Evolutionary conservation across 228 moss, liverwort and hornwort genomes (phyloP).

Genomic region (Sphagnum magellanicum): DNA sequence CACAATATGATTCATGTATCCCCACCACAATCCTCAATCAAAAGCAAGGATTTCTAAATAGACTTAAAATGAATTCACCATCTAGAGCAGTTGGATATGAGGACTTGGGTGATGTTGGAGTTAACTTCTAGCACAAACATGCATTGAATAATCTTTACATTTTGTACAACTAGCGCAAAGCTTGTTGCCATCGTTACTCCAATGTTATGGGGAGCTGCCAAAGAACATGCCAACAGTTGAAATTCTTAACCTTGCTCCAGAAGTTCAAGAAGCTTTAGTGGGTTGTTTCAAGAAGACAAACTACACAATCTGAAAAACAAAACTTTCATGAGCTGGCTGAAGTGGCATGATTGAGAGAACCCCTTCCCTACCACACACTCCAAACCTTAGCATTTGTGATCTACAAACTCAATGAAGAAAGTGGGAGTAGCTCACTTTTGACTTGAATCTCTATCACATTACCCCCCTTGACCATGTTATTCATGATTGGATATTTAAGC

Average conservation of each 20-base stretch:
- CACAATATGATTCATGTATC: too few relatives aligned
- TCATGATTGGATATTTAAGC: slow-evolving; percentile 76
- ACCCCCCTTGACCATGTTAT: slow-evolving; percentile 67
- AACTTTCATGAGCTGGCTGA: too few relatives aligned
- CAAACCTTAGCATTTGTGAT: not conserved
- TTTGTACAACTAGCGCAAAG: slow-evolving; percentile 87
- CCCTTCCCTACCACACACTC: too few relatives aligned
- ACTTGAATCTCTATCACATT: slow-evolving; percentile 65
- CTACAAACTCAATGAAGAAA: not conserved
- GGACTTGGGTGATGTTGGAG: not conserved
- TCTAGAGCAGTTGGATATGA: not conserved
- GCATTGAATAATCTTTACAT: slow-evolving; percentile 78
- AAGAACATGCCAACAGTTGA: too few relatives aligned
- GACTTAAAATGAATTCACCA: not conserved
- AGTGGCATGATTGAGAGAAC: too few relatives aligned
- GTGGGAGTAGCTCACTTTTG: slow-evolving; percentile 33
- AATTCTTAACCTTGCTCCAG: too few relatives aligned
- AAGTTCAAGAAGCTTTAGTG: too few relatives aligned
- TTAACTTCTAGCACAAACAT: slow-evolving; percentile 68
- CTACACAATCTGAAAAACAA: too few relatives aligned
- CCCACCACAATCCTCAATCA: too few relatives aligned
- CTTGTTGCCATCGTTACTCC: slow-evolving; percentile 82
- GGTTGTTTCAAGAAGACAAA: too few relatives aligned
- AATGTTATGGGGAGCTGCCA: slow-evolving; percentile 80
- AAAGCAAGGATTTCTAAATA: too few relatives aligned